Evolutionary conservation across 2,329 filamentous ascomycete genomes (phyloP), one percentile per base, ranked within the genome.

Genomic region (Aquanectria penicillioides): DNA sequence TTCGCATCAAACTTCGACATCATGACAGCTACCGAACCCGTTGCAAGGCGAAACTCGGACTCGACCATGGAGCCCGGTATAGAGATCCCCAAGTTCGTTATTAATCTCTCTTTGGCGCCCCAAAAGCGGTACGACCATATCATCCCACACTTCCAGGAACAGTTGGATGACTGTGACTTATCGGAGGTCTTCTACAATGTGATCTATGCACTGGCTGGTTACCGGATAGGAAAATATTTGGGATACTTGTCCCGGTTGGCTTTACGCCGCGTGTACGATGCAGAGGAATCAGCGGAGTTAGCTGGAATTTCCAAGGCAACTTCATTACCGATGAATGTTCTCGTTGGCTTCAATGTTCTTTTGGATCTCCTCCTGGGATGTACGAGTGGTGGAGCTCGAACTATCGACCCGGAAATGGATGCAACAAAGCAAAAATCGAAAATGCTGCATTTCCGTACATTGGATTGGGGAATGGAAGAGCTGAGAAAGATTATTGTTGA

Each of bases 281-380:
- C 71, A 0, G 86, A 89, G 64, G 86, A 90, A 69, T 87, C 82
- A 0, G 78, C 82, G 38, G 88, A 90, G 69, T 72, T 91, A n/a
- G 74, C 71, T 4, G 87, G 87, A 0, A 86, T 90, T 29, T 78
- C 81, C 22, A 70, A 75, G 22, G 77, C 73, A 3, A 80, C 80
- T 0, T 81, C 78, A 0, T 75, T 90, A 4, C 77, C 83, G 1
- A 76, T 89, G 70, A 86, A 87, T 63, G 72, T 89, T 1, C 76
- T 90, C 0, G 81, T 90, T 3, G 81, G 82, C 3, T 81, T 89
- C 64, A 90, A 90, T 64, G 84, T 86, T 2, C 73, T 89, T 2
- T 76, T 90, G 2, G 88, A 91, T 65, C 74, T 85, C 5, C 75
- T 90, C 29, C 82, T 90, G 73, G 88, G 87, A 3, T 90, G 88